These are phyloP conservation scores for Fraxinus cuspidata DNA, from an alignment of 257 asterid species.

Conservation along the genomic window DNA sequence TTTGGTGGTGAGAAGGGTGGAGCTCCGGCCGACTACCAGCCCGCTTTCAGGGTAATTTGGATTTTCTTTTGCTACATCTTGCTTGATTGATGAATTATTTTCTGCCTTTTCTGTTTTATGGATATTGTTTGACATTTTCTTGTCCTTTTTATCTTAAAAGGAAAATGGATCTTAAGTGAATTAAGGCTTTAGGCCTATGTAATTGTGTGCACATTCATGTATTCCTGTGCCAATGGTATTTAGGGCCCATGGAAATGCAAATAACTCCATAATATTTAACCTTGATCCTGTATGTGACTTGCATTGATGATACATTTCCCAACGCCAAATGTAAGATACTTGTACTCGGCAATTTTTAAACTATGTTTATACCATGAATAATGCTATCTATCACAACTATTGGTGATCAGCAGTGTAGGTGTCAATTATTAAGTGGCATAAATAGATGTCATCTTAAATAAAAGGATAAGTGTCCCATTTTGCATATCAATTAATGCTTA, in stretches of 20 bases:
- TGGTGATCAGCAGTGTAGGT: no score
- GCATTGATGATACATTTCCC: no score
- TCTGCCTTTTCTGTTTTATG: not conserved
- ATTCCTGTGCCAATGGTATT: not conserved
- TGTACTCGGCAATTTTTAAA: no score
- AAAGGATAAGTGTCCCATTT: no score
- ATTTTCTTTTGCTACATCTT: not conserved
- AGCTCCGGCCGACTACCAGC: slow-evolving; percentile 90
- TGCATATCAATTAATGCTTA: no score
- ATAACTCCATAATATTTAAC: not conserved
- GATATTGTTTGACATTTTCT: not conserved
- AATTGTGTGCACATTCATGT: not conserved
- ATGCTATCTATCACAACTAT: no score
- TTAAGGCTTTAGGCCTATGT: not conserved
- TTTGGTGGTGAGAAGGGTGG: slow-evolving; percentile 82
- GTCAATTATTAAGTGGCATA: no score
- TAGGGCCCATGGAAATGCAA: not conserved
- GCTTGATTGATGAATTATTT: not conserved
- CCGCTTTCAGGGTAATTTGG: slow-evolving; percentile 74
- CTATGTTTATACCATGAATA: no score
- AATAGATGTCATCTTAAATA: no score
- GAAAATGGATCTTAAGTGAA: not conserved
- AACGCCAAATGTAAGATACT: no score
- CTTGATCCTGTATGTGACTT: no score
- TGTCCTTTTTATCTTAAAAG: not conserved